Evolutionary conservation across 2,329 filamentous ascomycete species (phyloP).

Genomic region (Fusarium zealandicum): DNA sequence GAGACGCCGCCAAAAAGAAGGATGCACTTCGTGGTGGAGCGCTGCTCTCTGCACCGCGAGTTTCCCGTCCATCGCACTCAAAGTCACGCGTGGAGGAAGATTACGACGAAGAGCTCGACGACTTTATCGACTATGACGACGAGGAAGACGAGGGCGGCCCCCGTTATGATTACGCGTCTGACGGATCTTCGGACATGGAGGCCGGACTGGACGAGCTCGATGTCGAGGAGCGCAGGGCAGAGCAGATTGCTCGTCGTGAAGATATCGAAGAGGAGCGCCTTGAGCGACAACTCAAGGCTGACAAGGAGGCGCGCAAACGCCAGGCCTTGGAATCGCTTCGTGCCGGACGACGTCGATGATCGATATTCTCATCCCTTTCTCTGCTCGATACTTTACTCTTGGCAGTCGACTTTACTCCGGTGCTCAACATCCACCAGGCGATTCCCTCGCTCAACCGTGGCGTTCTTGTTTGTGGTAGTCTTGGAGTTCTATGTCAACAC

Average conservation of each 20-base stretch:
- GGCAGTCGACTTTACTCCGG: too few species aligned
- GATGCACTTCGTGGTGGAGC: constrained; percentile 50
- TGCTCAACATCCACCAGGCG: not conserved
- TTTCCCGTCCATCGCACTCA: constrained; percentile 40
- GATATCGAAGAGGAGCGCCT: constrained; percentile 70
- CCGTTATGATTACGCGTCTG: constrained; percentile 65
- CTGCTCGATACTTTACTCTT: not conserved
- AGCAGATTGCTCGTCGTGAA: constrained; percentile 69
- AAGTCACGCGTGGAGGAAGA: constrained; percentile 61
- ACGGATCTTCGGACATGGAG: constrained; percentile 79
- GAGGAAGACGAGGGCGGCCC: constrained; percentile 57
- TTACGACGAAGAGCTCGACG: constrained; percentile 68
- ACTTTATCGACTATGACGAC: constrained; percentile 68
- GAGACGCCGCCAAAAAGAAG: constrained; percentile 44
- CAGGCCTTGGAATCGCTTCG: constrained; percentile 49
- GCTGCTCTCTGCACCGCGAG: constrained; percentile 46
- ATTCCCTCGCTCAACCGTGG: not conserved
- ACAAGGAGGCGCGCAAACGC: constrained; percentile 65
- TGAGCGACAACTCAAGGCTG: constrained; percentile 66
- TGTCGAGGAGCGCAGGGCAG: constrained; percentile 70
- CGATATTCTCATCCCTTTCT: not conserved
- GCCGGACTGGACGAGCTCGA: constrained; percentile 78
- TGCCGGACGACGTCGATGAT: constrained; percentile 42
- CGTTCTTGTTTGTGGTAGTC: too few species aligned
- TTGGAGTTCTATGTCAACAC: too few species aligned